Conservation (phyloP, 257 asterid species). For the Solanum sitiens region DNA sequence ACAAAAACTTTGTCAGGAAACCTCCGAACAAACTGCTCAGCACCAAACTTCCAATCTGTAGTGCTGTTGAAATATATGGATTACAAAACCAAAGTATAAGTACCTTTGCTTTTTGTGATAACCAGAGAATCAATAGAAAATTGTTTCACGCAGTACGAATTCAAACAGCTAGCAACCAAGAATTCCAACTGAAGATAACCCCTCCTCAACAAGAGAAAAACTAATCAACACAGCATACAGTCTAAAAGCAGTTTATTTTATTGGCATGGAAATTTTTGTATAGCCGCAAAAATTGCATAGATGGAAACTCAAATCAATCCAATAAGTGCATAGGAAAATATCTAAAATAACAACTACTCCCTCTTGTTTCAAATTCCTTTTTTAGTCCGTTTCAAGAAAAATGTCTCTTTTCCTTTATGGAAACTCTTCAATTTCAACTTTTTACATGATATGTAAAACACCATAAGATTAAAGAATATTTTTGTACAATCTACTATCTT, state of each 20-base stretch:
- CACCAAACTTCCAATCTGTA: conserved; percentile 79
- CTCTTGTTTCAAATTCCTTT: not conserved
- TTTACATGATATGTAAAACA: not conserved
- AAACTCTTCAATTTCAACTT: not conserved
- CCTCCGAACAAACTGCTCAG: conserved; percentile 63
- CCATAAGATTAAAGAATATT: not conserved
- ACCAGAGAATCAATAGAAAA: not conserved
- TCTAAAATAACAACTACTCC: not conserved
- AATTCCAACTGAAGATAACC: not conserved
- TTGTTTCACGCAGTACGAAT: not conserved
- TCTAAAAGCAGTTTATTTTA: not conserved
- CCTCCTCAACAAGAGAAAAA: not conserved
- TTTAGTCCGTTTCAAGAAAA: not conserved
- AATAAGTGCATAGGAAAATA: not conserved
- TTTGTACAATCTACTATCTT: not conserved
- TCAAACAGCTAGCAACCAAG: not conserved
- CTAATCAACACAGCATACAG: not conserved
- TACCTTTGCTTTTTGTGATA: not conserved
- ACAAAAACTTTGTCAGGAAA: conserved; percentile 79
- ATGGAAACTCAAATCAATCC: not conserved
- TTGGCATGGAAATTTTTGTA: not conserved
- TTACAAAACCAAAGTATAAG: not conserved
- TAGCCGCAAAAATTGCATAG: not conserved
- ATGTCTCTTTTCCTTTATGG: not conserved
- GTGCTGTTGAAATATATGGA: conserved; percentile 40